Evolutionary conservation across 345 rosid genomes (phyloP), one percentile per base, ranked within the genome.

Genomic region (Populus davidiana): DNA sequence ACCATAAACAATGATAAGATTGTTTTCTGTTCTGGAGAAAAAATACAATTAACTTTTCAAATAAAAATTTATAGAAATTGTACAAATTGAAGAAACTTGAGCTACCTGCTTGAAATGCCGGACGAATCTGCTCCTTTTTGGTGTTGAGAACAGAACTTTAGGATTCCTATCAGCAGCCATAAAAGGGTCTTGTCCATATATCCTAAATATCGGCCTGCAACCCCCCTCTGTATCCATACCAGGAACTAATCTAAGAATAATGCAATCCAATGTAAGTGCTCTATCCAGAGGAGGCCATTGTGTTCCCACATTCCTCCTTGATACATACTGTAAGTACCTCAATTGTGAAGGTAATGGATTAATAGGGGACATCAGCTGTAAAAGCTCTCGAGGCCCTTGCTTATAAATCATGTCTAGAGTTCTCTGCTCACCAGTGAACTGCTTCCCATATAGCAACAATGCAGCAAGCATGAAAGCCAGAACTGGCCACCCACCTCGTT

Each of bases 391-490:
- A 72, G 94, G 94, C 6, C 91, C 93, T 69, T 87, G 92, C 89
- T 85, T 90, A 86, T 89, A 92, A 44, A 83, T 89, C 97, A 86
- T 88, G 73, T 91, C 93, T n/a, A 92, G 77, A 50, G 94, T 89
- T 83, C 83, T 88, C 86, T 82, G 89, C 79, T 92, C 94, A 12
- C 88, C 93, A 0, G 76, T 86, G 67, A 82, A 83, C 77, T 88
- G 92, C 80, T 91, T 92, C 70, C 90, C 76, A 70, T 91, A 86
- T 61, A 91, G 74, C 86, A 91, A 79, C 68, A 92, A 89, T 9
- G 94, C 89, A 75, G 94, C 88, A 41, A 92, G 92, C 97, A 92
- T 88, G 80, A 92, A 92, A 12, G 91, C 91, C 86, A 92, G 72
- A 78, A 89, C 86, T 11, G 95, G 97, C 97, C 93, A 91, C 21